A percentile compares a stretch with the other conserved stretches of the same genome.
These are phyloP conservation scores for Dipteronia sinensis DNA, from an alignment of 345 rosid species.

Conservation along the genomic window DNA sequence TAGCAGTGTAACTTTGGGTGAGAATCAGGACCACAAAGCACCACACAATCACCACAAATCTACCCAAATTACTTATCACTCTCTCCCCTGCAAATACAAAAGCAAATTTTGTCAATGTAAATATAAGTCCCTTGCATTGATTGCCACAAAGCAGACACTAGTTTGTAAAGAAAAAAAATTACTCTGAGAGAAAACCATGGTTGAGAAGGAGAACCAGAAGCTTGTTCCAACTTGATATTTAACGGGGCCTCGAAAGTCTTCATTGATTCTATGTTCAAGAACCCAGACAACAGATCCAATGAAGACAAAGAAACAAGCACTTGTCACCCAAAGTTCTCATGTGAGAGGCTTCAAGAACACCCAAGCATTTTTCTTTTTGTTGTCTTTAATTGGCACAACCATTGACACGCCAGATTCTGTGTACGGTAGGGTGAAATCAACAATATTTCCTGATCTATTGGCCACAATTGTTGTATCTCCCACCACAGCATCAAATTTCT, in stretches of 20 bases:
- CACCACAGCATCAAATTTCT: constrained; percentile 57
- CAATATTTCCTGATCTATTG: constrained; percentile 45
- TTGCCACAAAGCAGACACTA: neutral
- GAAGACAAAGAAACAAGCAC: constrained; percentile 47
- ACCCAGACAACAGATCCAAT: constrained; percentile 70
- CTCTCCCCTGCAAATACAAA: constrained; percentile 56
- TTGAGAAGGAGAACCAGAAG: constrained; percentile 81
- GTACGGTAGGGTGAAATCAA: constrained; percentile 73
- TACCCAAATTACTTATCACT: constrained; percentile 49
- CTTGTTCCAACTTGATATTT: constrained; percentile 48
- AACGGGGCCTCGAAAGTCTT: constrained; percentile 64
- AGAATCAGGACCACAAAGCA: constrained; percentile 65
- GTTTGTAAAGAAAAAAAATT: neutral
- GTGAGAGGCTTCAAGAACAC: constrained; percentile 67
- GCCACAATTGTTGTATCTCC: constrained; percentile 67
- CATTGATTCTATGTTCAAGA: constrained; percentile 65
- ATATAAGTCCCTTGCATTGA: neutral
- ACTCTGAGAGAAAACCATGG: constrained; percentile 56
- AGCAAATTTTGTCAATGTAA: neutral
- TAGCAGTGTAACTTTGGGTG: constrained; percentile 77
- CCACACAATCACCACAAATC: constrained; percentile 59
- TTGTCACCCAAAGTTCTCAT: constrained; percentile 65
- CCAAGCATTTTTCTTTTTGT: constrained; percentile 53
- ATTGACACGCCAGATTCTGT: constrained; percentile 71
- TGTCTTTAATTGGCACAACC: constrained; percentile 55